These are phyloP conservation scores for Pelargonium myrrhifolium DNA, from an alignment of 441 rosid species.

Conservation along the genomic window DNA sequence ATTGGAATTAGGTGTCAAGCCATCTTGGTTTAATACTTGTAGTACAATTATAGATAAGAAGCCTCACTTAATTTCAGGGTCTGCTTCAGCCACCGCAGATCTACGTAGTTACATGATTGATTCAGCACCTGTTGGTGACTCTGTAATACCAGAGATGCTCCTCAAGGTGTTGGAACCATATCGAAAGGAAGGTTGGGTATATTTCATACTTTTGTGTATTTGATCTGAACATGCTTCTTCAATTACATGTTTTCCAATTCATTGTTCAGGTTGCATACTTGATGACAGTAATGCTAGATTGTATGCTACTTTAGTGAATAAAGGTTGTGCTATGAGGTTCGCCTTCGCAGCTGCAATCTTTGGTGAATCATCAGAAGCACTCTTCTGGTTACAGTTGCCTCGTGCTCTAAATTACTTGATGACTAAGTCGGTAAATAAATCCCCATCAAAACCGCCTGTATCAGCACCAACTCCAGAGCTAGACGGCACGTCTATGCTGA, in stretches of 20 bases:
- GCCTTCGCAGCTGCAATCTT: conserved; percentile 92
- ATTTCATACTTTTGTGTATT: background rate
- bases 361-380: conserved; percentile 84
- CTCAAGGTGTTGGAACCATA: conserved; percentile 90
- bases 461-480: conserved; percentile 32
- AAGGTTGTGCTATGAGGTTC: conserved; percentile 78
- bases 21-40: conserved; percentile 90
- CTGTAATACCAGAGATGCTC: conserved; percentile 94
- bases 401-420: conserved; percentile 73
- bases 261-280: conserved; percentile 65
- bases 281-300: conserved; percentile 86
- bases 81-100: conserved; percentile 64
- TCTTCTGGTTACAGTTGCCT: conserved; percentile 95
- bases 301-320: conserved; percentile 71
- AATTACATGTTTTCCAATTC: conserved; percentile 17
- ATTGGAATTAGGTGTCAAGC: conserved; percentile 87
- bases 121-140: conserved; percentile 69
- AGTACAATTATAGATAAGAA: conserved; percentile 65
- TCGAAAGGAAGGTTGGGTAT: conserved; percentile 59
- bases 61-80: conserved; percentile 72
- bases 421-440: conserved; percentile 48
- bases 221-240: background rate
- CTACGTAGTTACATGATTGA: conserved; percentile 83
- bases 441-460: conserved; percentile 37
- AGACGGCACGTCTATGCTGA: conserved; percentile 43